Evolutionary conservation across 495 filamentous ascomycete genomes (phyloP), one percentile per base, ranked within the genome.

Genomic region (Apodospora peruviana): DNA sequence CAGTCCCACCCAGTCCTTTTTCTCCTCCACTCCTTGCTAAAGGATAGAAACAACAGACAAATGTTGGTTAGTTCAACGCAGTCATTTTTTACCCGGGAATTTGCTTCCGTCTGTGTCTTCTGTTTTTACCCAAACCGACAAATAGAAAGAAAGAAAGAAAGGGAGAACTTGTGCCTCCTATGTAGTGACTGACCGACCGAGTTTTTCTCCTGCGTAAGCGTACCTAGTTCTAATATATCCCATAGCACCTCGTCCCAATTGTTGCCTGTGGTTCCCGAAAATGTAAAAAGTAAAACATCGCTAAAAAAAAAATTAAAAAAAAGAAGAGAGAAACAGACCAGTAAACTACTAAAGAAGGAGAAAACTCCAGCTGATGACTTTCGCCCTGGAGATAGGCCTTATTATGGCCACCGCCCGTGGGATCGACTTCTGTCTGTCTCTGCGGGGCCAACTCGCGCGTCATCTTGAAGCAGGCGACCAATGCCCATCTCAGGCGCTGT

Each of bases 401-500:
- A 36, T 45, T 24, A 45, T 43, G 17, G n/a, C n/a, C n/a, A n/a
- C n/a, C n/a, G n/a, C n/a, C n/a, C n/a, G n/a, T n/a, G n/a, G n/a
- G n/a, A n/a, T n/a, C n/a, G n/a, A n/a, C n/a, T n/a, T n/a, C n/a
- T n/a, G n/a, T n/a, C n/a, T n/a, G n/a, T n/a, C n/a, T n/a, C 17
- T 8, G 25, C 43, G 12, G 37, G 19, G 1, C 14, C 10, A 8
- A 27, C 4, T 10, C 47, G 22, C 0, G 64, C 53, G 49, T 78
- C 75, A 42, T 75, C 72, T 0, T 77, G 64, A 8, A 78, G 57
- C 18, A 78, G 66, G 3, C 74, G 67, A 10, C 65, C 69, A 46
- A 77, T 71, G 49, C 74, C 73, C 73, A 77, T 75, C 50, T 75
- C 74, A 17, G 67, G 51, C 0, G 56, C 53, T 21, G 37, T 58